Conservation (phyloP, 768 basidiomycete species). For the Candolleomyces efflorescens region DNA sequence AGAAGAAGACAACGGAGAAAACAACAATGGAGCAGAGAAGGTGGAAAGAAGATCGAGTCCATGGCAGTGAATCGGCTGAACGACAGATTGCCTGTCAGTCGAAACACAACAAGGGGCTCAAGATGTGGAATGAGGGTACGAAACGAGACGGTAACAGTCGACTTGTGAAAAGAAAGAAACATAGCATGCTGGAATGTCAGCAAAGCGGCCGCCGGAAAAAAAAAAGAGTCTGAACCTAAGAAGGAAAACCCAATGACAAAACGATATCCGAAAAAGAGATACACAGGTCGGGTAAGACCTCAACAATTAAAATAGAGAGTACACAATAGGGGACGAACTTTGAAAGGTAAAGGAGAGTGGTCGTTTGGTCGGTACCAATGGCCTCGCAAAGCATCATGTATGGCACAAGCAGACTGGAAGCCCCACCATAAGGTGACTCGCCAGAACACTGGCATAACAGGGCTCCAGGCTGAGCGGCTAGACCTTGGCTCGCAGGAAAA, state of each 20-base stretch:
- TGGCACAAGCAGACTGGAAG: too few relatives aligned
- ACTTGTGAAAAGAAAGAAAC: neutral
- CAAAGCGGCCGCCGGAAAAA: neutral
- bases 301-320: neutral
- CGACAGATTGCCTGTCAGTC: too few relatives aligned
- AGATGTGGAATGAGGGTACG: neutral
- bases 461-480: too few relatives aligned
- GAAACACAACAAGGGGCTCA: too few relatives aligned
- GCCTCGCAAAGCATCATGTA: too few relatives aligned
- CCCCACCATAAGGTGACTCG: too few relatives aligned
- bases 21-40: neutral
- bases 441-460: too few relatives aligned
- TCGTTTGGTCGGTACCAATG: neutral
- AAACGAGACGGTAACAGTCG: neutral
- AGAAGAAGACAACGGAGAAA: neutral
- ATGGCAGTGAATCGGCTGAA: neutral
- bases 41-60: neutral
- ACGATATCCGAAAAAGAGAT: neutral
- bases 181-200: neutral
- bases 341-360: neutral
- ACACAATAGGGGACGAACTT: neutral
- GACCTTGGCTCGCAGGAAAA: neutral
- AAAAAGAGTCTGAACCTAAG: neutral
- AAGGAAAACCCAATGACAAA: neutral
- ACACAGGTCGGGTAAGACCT: neutral